Evolutionary conservation across 768 basidiomycete species (phyloP).

Genomic region (Naganishia kalamii): DNA sequence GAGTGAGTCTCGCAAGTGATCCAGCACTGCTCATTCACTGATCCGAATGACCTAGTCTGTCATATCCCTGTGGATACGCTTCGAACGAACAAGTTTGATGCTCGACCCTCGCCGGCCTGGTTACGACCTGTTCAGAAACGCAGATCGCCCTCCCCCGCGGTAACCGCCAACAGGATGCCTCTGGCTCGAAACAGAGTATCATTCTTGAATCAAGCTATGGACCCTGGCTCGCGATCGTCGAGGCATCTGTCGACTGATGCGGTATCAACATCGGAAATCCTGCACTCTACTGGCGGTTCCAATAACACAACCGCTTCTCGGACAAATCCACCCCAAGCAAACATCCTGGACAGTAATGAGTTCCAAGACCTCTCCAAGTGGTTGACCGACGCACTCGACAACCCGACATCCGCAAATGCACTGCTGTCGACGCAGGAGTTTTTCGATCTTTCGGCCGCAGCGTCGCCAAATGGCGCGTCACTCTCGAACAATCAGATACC

Average conservation of each 20-base stretch:
- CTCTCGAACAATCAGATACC: slow-evolving; percentile 11
- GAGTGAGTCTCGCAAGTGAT: slow-evolving; percentile 51
- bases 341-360: not conserved
- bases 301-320: not conserved
- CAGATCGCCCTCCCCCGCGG: slow-evolving; percentile 51
- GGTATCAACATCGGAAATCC: not conserved
- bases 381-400: slow-evolving; percentile 24
- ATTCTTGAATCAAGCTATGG: not conserved
- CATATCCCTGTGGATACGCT: slow-evolving; percentile 71
- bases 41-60: slow-evolving; percentile 55
- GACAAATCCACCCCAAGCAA: not conserved
- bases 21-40: slow-evolving; percentile 13
- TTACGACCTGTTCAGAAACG: slow-evolving; percentile 63
- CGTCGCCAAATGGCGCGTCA: slow-evolving; percentile 19
- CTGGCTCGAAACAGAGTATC: slow-evolving; percentile 10
- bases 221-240: not conserved
- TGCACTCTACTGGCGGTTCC: not conserved
- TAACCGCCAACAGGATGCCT: slow-evolving; percentile 14
- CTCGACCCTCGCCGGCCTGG: slow-evolving; percentile 64
- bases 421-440: slow-evolving; percentile 45
- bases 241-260: not conserved
- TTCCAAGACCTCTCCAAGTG: slow-evolving; percentile 22
- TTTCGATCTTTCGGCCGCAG: slow-evolving; percentile 41
- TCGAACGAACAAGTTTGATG: slow-evolving; percentile 52
- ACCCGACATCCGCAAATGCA: slow-evolving; percentile 32